These are phyloP conservation scores for Musa troglodytarum DNA, from an alignment of 176 grass and related monocot species.

Conservation along the genomic window DNA sequence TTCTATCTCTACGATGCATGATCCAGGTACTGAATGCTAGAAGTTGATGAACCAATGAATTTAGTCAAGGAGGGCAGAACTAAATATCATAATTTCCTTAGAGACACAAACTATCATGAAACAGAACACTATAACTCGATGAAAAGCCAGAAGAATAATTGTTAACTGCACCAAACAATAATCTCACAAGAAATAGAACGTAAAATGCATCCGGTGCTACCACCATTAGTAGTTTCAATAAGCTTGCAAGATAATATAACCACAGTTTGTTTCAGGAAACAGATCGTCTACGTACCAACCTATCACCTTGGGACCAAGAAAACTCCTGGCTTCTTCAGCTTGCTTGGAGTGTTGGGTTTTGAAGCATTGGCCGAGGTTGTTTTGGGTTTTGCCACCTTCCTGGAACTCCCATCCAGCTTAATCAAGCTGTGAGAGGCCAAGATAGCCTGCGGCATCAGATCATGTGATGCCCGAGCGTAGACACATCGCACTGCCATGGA, in stretches of 20 bases:
- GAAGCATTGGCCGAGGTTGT: constrained; percentile 37
- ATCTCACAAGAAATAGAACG: neutral
- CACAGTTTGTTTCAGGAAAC: neutral
- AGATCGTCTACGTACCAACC: neutral
- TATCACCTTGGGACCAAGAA: constrained; percentile 60
- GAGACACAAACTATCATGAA: neutral
- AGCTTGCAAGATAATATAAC: neutral
- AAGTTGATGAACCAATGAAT: neutral
- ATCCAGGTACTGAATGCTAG: no score
- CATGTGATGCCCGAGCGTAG: constrained; percentile 82
- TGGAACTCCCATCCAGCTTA: constrained; percentile 79
- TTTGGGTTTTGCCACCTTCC: constrained; percentile 35
- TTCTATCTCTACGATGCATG: no score
- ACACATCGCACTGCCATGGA: constrained; percentile 61
- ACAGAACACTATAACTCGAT: neutral
- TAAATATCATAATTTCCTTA: neutral
- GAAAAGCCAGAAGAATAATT: neutral
- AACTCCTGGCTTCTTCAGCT: constrained; percentile 51
- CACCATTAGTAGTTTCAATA: neutral
- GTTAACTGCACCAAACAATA: neutral
- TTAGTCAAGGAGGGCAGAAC: neutral
- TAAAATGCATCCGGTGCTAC: neutral
- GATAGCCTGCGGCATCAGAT: constrained; percentile 84
- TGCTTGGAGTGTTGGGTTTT: constrained; percentile 76
- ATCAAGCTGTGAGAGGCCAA: constrained; percentile 82